Base-by-base conservation (phyloP, 176 grass and related monocot species). In the Triticum turgidum region DNA sequence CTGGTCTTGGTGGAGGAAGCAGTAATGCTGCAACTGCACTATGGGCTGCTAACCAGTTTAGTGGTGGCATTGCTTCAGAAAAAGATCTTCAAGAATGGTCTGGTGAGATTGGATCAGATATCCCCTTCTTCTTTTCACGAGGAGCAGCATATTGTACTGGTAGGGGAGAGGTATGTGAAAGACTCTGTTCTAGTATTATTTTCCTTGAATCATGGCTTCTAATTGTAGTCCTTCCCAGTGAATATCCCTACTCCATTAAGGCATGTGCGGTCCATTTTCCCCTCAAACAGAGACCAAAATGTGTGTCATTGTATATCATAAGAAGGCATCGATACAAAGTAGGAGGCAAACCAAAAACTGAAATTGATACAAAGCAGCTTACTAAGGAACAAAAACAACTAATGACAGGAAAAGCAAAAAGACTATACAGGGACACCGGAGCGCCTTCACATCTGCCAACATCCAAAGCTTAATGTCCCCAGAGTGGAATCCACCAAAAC, bases 31-130 rank as follows among this genome's bases (percentile, higher is more conserved):
- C 94, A 75, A 99, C 97, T 79, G 91, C 97, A 80, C 80, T 99
- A 30, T 99, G 97, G 97, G 97, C 97, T 22, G 94, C 97, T 64
- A 99, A 99, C 89, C 97, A 99, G 51, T 99, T 99, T 87, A 92
- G 92, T 88, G 94, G 90, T 29, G 82, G 94, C 70, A 84, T 97
- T 94, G 97, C 94, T 69, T 93, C 97, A 76, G 97, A 99, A 89
- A 89, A 90, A 71, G 94, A 99, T 65, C 94, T 99, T 85, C 92
- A 99, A 82, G 90, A 97, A 69, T 99, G 97, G 97, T 97, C 97
- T 84, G 85, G 88, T 85, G 97, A 99, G 85, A 99, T 99, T 77
- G 97, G 97, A 86, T 99, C 97, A 82, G 97, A 99, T 94, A 84
- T 97, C 7, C 94, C 94, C 22, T 99, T 99, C 73, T 99, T 99